Conservation (phyloP, 2,329 filamentous ascomycete genomes). For the Teratosphaeria viscida region DNA sequence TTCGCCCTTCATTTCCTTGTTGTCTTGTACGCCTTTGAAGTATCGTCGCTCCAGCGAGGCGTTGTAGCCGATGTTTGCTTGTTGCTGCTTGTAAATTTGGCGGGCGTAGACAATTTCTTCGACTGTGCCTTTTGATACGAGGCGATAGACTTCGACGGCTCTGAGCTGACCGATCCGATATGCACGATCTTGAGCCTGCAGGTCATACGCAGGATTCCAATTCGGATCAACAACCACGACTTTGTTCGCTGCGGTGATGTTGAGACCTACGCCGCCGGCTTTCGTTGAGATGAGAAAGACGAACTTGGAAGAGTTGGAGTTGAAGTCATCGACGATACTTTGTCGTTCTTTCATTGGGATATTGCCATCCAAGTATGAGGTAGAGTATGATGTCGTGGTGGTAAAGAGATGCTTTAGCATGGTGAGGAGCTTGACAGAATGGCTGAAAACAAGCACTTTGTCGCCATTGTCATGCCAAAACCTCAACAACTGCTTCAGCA, state of each 20-base stretch:
- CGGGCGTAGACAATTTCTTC: constrained; percentile 96
- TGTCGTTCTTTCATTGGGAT: constrained; percentile 77
- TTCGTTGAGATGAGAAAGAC: constrained; percentile 93
- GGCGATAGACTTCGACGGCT: constrained; percentile 89
- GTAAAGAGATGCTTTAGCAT: constrained; percentile 80
- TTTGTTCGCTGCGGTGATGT: constrained; percentile 96
- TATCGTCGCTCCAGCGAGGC: constrained; percentile 87
- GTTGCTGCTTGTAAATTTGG: constrained; percentile 98
- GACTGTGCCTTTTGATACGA: constrained; percentile 83
- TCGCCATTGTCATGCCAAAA: constrained; percentile 87
- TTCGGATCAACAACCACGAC: constrained; percentile 95
- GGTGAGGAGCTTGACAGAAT: constrained; percentile 73
- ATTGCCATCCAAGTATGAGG: constrained; percentile 80
- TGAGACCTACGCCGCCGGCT: constrained; percentile 85
- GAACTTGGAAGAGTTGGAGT: constrained; percentile 75
- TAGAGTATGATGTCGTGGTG: constrained; percentile 72
- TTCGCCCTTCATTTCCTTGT: constrained; percentile 73
- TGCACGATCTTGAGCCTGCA: constrained; percentile 91
- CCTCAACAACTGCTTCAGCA: constrained; percentile 72
- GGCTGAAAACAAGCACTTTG: constrained; percentile 92
- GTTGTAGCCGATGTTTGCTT: constrained; percentile 94
- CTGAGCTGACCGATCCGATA: constrained; percentile 89
- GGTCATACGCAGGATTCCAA: constrained; percentile 91
- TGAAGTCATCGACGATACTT: constrained; percentile 76
- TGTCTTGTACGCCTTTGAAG: constrained; percentile 87